phyloP scores from a whole-genome alignment of 352 stramenopile species.

The Globisporangium uncinulatum region DNA sequence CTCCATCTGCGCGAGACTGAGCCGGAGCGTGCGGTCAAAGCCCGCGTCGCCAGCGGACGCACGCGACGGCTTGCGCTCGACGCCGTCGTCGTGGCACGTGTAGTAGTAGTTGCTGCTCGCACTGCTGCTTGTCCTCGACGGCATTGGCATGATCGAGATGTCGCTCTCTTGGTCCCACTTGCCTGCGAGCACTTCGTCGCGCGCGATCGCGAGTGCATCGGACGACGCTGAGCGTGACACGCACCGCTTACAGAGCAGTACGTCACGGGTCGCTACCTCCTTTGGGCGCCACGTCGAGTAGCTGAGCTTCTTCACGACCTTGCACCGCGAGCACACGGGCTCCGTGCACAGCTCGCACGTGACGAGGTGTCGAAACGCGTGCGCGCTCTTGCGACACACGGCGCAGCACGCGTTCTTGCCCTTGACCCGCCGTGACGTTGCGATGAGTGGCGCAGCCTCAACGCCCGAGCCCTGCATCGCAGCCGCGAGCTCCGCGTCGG shows the following conservation, averaged over 20 bases:
- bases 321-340: constrained; percentile 11
- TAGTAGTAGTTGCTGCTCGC: constrained; percentile 8
- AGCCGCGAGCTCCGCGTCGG: not conserved
- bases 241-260: constrained; percentile 12
- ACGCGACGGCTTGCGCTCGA: not conserved
- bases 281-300: constrained; percentile 5
- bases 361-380: constrained; percentile 5
- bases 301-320: constrained; percentile 11
- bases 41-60: not conserved
- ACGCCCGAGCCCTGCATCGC: not conserved
- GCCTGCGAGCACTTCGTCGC: constrained; percentile 12
- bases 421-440: not conserved
- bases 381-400: constrained; percentile 11
- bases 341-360: constrained; percentile 9
- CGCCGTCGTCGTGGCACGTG: not conserved
- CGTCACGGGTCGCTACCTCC: constrained; percentile 6
- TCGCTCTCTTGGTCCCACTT: constrained; percentile 11
- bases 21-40: constrained; percentile 11
- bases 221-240: constrained; percentile 1
- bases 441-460: not conserved
- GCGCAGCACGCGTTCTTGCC: constrained; percentile 8
- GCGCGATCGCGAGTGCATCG: constrained; percentile 9
- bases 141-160: constrained; percentile 11
- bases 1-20: constrained; percentile 11
- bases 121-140: constrained; percentile 3